Evolutionary conservation across 148 eudicot genomes (phyloP), one percentile per base, ranked within the genome.

Genomic region (Amaranthus cruentus): DNA sequence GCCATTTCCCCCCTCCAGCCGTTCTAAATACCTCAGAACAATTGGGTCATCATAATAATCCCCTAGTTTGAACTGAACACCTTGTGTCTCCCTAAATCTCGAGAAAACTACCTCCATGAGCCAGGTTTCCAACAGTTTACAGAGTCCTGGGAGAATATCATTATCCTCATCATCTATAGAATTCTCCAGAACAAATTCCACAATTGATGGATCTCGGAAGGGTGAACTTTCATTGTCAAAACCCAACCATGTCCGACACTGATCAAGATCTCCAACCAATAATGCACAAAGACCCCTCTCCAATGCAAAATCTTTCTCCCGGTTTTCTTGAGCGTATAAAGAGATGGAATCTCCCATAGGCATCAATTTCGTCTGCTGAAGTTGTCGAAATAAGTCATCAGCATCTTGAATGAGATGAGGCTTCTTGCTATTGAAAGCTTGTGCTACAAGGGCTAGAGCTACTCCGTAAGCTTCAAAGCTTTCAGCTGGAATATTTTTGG

Each of bases 241-340:
- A 54, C 99, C 99, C 75, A 96, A 75, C 99, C 96, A 96, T 75
- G 89, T 67, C 61, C 99, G 94, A 68, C 97, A 96, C 53, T 90
- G 87, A 71, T 90, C 97, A 71, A 96, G 88, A 76, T 96, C 90
- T n/a, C 99, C 99, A n/a, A 92, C 90, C 38, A 96, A 89, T 74
- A 96, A 85, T 47, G 99, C 86, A 76, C 99, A 96, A 52, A 96
- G 99, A 70, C 96, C 99, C 79, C 99, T 90, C 77, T 92, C 99
- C 74, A 90, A 71, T 43, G 97, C 88, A 76, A 92, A 96, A 79
- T 96, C 97, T 70, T 86, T 81, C 80, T 92, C 97, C 5, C 87
- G 83, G 73, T 76, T 87, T 72, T 80, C 90, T 21, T 69, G 77
- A 43, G 77, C 58, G 68, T 88, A 77, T 46, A 66, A 68, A 73